These are phyloP conservation scores for Trypethelium eluteriae DNA, from an alignment of 495 filamentous ascomycete genomes.

Conservation along the genomic window DNA sequence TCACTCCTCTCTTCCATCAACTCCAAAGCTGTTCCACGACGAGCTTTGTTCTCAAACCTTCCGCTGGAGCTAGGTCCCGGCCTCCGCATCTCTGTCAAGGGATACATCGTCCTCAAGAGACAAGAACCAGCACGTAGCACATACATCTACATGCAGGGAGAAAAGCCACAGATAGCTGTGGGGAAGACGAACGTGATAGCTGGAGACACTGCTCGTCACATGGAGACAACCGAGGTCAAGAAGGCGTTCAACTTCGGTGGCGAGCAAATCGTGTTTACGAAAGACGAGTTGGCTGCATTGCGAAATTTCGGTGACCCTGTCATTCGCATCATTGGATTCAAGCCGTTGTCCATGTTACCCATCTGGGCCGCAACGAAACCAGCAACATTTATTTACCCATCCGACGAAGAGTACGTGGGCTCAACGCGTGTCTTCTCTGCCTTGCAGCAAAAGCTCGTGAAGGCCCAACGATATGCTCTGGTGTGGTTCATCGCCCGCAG, in stretches of 20 bases:
- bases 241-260: conserved; percentile 96
- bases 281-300: conserved; percentile 70
- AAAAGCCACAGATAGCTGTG: conserved; percentile 70
- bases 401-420: conserved; percentile 80
- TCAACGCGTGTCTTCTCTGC: conserved; percentile 90
- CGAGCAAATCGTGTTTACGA: conserved; percentile 75
- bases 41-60: conserved; percentile 77
- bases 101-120: conserved; percentile 78
- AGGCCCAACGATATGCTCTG: conserved; percentile 67
- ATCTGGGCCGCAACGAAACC: conserved; percentile 81
- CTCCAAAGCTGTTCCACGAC: conserved; percentile 78
- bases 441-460: conserved; percentile 75
- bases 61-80: conserved; percentile 79
- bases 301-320: conserved; percentile 71
- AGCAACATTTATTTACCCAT: conserved; percentile 88
- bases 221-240: conserved; percentile 74
- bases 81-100: conserved; percentile 81
- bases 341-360: conserved; percentile 63
- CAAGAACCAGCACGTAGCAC: conserved; percentile 72
- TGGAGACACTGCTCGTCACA: conserved; percentile 61
- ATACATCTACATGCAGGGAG: conserved; percentile 78
- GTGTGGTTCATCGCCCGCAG: conserved; percentile 83
- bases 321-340: conserved; percentile 92
- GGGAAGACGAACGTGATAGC: conserved; percentile 64
- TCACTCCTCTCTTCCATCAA: conserved; percentile 84